Conservation (phyloP, 768 basidiomycete genomes). For the Amanita rubescens region DNA sequence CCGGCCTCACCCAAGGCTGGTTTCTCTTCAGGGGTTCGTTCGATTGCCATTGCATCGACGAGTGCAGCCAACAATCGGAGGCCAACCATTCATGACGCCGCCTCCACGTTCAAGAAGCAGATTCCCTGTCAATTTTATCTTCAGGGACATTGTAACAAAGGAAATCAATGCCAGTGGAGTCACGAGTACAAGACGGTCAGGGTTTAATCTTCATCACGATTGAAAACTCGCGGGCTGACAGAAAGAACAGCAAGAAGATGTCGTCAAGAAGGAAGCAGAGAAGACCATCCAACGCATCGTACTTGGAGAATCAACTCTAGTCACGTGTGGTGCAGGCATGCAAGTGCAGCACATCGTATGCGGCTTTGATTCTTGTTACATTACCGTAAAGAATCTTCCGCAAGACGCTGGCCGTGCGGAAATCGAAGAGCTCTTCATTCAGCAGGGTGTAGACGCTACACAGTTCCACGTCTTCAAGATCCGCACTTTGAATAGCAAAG, state of each 20-base stretch:
- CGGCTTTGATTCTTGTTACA: conserved; percentile 46
- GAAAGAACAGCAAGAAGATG: neutral
- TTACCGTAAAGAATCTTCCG: conserved; percentile 42
- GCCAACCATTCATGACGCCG: neutral
- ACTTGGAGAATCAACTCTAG: conserved; percentile 34
- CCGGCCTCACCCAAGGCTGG: too few species aligned
- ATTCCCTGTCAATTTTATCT: neutral
- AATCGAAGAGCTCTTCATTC: conserved; percentile 33
- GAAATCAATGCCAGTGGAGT: neutral
- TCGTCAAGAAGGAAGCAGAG: conserved; percentile 31
- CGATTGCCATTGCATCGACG: neutral
- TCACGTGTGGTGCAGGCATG: conserved; percentile 44
- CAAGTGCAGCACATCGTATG: conserved; percentile 36
- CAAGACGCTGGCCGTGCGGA: conserved; percentile 30
- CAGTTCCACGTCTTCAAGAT: conserved; percentile 29
- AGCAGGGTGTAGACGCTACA: conserved; percentile 33
- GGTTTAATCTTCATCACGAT: neutral
- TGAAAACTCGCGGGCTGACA: neutral
- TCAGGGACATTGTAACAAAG: neutral
- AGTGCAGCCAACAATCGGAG: neutral
- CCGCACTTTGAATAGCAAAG: conserved; percentile 18
- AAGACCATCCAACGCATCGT: conserved; percentile 36
- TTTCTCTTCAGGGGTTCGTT: neutral
- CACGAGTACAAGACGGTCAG: neutral
- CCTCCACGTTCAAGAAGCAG: too few species aligned